Percentiles rank a stretch among this genome's conserved stretches.
Conservation (phyloP, 768 basidiomycete species). For the Udeniomyces megalosporus region DNA sequence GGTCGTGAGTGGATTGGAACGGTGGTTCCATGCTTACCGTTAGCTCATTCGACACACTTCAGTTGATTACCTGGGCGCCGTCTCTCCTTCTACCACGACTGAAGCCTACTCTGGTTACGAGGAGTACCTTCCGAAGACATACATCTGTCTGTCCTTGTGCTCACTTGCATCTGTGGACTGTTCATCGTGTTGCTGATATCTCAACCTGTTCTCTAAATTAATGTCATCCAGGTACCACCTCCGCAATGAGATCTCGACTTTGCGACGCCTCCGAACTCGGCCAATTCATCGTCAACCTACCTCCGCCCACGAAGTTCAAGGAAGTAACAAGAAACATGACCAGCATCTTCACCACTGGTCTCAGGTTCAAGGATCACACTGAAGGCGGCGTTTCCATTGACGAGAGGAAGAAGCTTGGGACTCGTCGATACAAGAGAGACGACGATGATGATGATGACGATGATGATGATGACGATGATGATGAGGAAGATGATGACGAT, state of each 20-base stretch:
- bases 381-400: neutral
- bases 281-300: slow-evolving; percentile 73
- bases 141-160: slow-evolving; percentile 31
- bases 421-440: neutral
- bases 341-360: slow-evolving; percentile 71
- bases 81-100: slow-evolving; percentile 23
- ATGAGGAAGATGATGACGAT: neutral
- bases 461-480: neutral
- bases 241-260: slow-evolving; percentile 51
- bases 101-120: slow-evolving; percentile 11
- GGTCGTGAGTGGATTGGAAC: neutral
- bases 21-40: neutral
- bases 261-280: slow-evolving; percentile 60
- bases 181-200: neutral
- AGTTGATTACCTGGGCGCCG: slow-evolving; percentile 52
- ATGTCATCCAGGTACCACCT: slow-evolving; percentile 54
- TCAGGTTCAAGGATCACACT: slow-evolving; percentile 28
- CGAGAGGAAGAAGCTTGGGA: neutral
- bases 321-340: slow-evolving; percentile 41
- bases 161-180: neutral
- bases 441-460: slow-evolving; percentile 4
- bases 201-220: slow-evolving; percentile 11
- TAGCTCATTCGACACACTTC: neutral
- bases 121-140: slow-evolving; percentile 12
- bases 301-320: neutral